Percentiles rank a stretch among this genome's conserved stretches.
These are phyloP conservation scores for Hyphopichia burtonii DNA, from an alignment of 1,139 yeast genomes.

Conservation along the genomic window DNA sequence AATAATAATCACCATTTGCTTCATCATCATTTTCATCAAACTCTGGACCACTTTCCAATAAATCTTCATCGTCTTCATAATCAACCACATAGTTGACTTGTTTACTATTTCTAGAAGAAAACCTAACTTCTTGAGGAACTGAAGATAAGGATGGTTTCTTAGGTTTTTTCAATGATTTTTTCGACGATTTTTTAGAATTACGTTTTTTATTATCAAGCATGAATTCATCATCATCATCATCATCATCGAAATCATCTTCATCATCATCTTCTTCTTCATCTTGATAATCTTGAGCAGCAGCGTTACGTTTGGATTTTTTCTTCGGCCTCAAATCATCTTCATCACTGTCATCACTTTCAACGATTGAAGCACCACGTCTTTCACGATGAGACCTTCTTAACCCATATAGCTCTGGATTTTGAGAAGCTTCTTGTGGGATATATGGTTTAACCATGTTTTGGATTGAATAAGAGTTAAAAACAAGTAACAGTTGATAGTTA, in stretches of 20 bases:
- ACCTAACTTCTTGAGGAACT: conserved; percentile 53
- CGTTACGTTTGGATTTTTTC: conserved; percentile 7
- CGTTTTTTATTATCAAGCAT: conserved; percentile 17
- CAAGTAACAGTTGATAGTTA: no score
- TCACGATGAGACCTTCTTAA: conserved; percentile 84
- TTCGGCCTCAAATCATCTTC: conserved; percentile 14
- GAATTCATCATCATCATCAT: conserved; percentile 33
- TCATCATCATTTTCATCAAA: conserved; percentile 32
- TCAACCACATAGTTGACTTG: conserved; percentile 78
- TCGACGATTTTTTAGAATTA: conserved; percentile 12
- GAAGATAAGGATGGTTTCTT: conserved; percentile 13
- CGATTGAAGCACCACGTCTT: conserved; percentile 39
- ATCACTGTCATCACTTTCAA: conserved; percentile 43
- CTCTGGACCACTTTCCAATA: conserved; percentile 56
- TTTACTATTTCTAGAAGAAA: conserved; percentile 72
- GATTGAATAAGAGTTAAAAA: not conserved
- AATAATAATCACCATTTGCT: conserved; percentile 35
- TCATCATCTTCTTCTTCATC: conserved; percentile 25
- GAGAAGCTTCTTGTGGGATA: conserved; percentile 43
- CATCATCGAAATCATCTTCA: conserved; percentile 25
- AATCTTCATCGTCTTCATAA: conserved; percentile 64
- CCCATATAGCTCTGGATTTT: conserved; percentile 89
- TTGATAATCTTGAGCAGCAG: conserved; percentile 19
- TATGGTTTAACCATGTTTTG: conserved; percentile 17
- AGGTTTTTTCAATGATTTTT: conserved; percentile 11